Conservation (phyloP, 169 alveolate genomes). For the Besnoitia besnoiti region DNA sequence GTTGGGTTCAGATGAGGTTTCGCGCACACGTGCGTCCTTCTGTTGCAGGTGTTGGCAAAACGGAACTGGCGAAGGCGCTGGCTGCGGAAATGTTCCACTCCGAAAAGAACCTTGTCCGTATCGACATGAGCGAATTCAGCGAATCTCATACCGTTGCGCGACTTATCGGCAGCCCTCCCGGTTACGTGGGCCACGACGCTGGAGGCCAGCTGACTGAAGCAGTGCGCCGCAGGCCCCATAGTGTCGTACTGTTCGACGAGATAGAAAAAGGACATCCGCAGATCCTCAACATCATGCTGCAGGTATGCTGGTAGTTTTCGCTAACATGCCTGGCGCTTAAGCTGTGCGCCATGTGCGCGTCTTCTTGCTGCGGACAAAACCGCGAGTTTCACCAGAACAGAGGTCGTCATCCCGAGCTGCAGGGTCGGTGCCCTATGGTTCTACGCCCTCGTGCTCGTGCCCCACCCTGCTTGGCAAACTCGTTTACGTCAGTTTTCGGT, state of each 20-base stretch:
- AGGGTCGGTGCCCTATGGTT: too few relatives aligned
- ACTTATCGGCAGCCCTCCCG: slow-evolving; percentile 92
- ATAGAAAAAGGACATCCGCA: slow-evolving; percentile 76
- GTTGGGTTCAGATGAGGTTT: slow-evolving; percentile 61
- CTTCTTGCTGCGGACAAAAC: too few relatives aligned
- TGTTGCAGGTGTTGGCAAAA: slow-evolving; percentile 86
- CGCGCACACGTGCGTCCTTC: neutral
- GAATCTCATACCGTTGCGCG: slow-evolving; percentile 88
- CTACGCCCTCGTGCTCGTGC: neutral
- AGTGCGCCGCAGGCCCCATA: slow-evolving; percentile 86
- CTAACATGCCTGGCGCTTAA: too few relatives aligned
- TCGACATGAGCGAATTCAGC: slow-evolving; percentile 91
- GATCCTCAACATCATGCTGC: slow-evolving; percentile 35
- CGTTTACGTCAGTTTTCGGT: too few relatives aligned
- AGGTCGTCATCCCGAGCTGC: too few relatives aligned
- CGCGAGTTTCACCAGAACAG: too few relatives aligned
- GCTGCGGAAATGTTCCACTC: slow-evolving; percentile 84
- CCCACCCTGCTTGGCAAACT: too few relatives aligned
- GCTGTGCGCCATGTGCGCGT: too few relatives aligned
- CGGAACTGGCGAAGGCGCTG: slow-evolving; percentile 85
- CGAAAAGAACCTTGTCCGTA: slow-evolving; percentile 75
- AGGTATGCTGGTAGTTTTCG: too few relatives aligned
- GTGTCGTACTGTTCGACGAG: slow-evolving; percentile 90
- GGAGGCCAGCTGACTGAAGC: slow-evolving; percentile 92
- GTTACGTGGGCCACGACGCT: slow-evolving; percentile 88